A percentile compares a stretch with the other conserved stretches of the same genome.
phyloP scores from a whole-genome alignment of 176 grass and related monocot species.

The Cenchrus purpureus region DNA sequence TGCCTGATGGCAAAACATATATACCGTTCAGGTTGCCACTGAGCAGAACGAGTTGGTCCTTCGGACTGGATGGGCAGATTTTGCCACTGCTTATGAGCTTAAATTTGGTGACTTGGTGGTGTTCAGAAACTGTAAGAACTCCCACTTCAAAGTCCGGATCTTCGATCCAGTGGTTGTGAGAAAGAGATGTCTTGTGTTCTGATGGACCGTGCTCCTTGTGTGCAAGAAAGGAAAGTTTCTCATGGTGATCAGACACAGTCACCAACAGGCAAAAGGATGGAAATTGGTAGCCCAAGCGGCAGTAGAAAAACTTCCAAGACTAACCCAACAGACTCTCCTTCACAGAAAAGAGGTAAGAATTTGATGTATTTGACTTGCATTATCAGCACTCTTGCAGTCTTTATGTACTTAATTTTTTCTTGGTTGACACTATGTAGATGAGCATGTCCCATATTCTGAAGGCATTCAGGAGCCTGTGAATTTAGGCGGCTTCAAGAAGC shows the following conservation, averaged over 20 bases:
- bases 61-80: constrained; percentile 49
- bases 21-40: constrained; percentile 33
- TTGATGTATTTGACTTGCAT: not conserved
- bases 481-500: not conserved
- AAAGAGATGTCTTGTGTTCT: constrained; percentile 36
- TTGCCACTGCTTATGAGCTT: constrained; percentile 35
- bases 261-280: not conserved
- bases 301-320: constrained; percentile 4
- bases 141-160: constrained; percentile 51
- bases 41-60: constrained; percentile 27
- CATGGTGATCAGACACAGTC: not conserved
- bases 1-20: constrained; percentile 32
- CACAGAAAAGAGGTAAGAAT: constrained; percentile 21
- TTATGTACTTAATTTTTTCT: not conserved
- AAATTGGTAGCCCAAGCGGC: not conserved
- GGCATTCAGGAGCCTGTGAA: constrained; percentile 13
- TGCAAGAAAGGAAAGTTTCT: constrained; percentile 1
- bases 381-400: not conserved
- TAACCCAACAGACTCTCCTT: not conserved
- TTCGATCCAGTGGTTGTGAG: constrained; percentile 46
- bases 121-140: constrained; percentile 48
- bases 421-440: constrained; percentile 19
- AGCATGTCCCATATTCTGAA: constrained; percentile 27
- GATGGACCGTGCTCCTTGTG: not conserved
- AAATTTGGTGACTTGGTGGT: constrained; percentile 37